Conservation (phyloP, 495 filamentous ascomycete genomes). For the Schizothecium vesticola region DNA sequence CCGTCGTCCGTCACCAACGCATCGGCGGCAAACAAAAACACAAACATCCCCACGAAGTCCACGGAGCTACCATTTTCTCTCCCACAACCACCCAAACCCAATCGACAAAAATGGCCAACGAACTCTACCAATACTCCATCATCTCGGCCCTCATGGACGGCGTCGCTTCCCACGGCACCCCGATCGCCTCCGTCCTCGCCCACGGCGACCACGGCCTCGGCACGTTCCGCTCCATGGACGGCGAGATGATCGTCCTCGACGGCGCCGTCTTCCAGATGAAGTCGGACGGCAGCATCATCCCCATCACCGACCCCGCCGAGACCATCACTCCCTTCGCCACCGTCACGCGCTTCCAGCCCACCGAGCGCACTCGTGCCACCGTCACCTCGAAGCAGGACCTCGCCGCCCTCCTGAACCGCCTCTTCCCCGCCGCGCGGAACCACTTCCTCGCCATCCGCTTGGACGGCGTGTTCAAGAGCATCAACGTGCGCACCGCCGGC, state of each 20-base stretch:
- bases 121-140: conserved; percentile 49
- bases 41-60: not conserved
- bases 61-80: not conserved
- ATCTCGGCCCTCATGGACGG: conserved; percentile 50
- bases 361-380: conserved; percentile 14
- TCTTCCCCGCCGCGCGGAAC: conserved; percentile 36
- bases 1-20: not conserved
- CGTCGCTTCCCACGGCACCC: conserved; percentile 37
- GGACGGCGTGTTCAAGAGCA: conserved; percentile 30
- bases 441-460: conserved; percentile 37
- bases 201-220: conserved; percentile 50
- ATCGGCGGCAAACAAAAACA: not conserved
- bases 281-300: conserved; percentile 31
- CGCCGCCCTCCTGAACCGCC: conserved; percentile 26
- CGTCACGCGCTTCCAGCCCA: conserved; percentile 36
- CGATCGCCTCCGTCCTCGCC: conserved; percentile 29
- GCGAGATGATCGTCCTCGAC: conserved; percentile 50
- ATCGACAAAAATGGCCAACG: conserved; percentile 30
- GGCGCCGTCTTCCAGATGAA: conserved; percentile 44
- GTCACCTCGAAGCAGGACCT: conserved; percentile 34
- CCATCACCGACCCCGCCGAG: conserved; percentile 16
- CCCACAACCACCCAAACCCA: not conserved
- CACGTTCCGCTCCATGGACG: conserved; percentile 44
- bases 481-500: conserved; percentile 38
- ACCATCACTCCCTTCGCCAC: conserved; percentile 41